Conservation (phyloP, 805 yeast species). For the Henningerozyma blattae region DNA sequence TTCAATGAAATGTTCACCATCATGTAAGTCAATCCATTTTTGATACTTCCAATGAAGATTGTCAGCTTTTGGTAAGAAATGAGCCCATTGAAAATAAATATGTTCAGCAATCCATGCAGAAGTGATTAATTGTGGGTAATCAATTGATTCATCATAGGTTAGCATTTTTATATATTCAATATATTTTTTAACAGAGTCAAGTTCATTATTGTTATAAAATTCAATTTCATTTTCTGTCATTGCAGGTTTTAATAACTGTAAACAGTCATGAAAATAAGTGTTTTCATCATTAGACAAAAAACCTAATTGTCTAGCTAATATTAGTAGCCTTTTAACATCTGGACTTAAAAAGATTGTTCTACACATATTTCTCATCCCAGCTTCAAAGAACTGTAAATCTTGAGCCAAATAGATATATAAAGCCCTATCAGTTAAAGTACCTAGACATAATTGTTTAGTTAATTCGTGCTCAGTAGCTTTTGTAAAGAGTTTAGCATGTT, state of each 20-base stretch:
- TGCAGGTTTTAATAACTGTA: conserved; percentile 14
- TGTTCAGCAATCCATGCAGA: conserved; percentile 36
- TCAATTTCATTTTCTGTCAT: conserved; percentile 7
- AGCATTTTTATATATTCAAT: conserved; percentile 25
- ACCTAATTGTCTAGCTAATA: conserved; percentile 38
- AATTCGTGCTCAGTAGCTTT: conserved; percentile 29
- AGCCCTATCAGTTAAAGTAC: conserved; percentile 31
- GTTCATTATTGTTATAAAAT: conserved; percentile 5
- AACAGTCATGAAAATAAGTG: conserved; percentile 31
- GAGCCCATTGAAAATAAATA: conserved; percentile 43
- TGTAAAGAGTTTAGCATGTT: conserved; percentile 15
- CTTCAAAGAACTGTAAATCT: conserved; percentile 36
- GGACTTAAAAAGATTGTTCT: conserved; percentile 34
- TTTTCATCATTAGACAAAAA: conserved; percentile 38
- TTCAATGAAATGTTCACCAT: conserved; percentile 33
- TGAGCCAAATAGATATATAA: conserved; percentile 36
- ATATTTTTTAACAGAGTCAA: conserved; percentile 29
- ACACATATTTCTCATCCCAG: conserved; percentile 32
- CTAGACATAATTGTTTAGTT: conserved; percentile 35
- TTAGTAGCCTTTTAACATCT: conserved; percentile 26
- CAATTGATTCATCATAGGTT: conserved; percentile 15
- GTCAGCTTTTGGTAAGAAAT: conserved; percentile 21
- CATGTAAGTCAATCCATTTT: conserved; percentile 42
- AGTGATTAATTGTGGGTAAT: conserved; percentile 33
- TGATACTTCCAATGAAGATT: conserved; percentile 33